Evolutionary conservation across 192 early-diverging fungal genomes (phyloP).

Genomic region (Piromyces sp.): DNA sequence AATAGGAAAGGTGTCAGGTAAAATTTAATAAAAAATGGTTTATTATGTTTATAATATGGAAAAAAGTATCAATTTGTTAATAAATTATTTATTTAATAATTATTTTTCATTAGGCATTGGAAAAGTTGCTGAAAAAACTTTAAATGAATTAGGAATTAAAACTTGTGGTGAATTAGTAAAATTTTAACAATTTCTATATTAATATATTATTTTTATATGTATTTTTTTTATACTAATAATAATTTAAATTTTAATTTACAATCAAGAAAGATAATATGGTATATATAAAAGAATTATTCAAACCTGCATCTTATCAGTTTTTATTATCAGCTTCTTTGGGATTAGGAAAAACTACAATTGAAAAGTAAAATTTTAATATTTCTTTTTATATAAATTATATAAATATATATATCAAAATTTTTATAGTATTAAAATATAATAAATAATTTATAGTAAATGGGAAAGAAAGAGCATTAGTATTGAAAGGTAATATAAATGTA

Average conservation of each 20-base stretch:
- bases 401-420: no score
- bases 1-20: slow-evolving; percentile 34
- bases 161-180: background rate
- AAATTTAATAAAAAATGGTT: no score
- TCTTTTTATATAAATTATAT: no score
- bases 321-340: background rate
- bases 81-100: no score
- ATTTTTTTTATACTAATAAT: no score
- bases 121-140: background rate
- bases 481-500: background rate
- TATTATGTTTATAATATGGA: no score
- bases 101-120: background rate
- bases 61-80: no score
- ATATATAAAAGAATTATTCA: background rate
- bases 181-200: no score
- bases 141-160: background rate
- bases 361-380: background rate
- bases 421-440: no score
- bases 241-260: background rate
- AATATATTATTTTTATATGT: no score
- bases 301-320: background rate
- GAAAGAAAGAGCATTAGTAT: background rate
- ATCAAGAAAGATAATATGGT: background rate
- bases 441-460: background rate
- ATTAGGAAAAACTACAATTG: background rate